Percentiles rank a stretch among this genome's conserved stretches.
Conservation (phyloP, 305 asterid genomes). For the Fraxinus sp. region DNA sequence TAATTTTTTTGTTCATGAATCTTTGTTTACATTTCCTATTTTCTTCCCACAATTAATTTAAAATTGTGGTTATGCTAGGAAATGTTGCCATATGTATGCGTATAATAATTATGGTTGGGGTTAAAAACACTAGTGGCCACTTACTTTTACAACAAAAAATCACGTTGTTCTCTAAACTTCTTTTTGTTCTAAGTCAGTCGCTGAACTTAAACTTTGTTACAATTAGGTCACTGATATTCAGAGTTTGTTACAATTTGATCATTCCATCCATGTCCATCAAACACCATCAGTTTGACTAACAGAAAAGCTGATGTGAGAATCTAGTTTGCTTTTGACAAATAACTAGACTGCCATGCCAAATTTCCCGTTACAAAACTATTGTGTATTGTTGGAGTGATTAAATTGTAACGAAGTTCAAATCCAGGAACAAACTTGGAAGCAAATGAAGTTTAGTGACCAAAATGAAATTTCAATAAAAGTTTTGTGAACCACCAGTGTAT, state of each 20-base stretch:
- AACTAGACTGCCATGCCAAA: not conserved
- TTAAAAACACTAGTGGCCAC: not conserved
- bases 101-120: not conserved
- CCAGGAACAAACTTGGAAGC: not conserved
- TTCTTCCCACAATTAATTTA: not conserved
- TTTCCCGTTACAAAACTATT: not conserved
- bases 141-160: not conserved
- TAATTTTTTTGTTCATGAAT: not conserved
- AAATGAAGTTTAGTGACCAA: not conserved
- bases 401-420: not conserved
- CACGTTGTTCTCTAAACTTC: not conserved
- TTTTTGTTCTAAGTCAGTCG: not conserved
- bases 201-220: not conserved
- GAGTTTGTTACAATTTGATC: not conserved
- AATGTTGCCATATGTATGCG: not conserved
- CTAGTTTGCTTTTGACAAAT: not conserved
- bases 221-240: not conserved
- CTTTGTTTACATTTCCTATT: conserved; percentile 7
- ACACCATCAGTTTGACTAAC: not conserved
- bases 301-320: not conserved
- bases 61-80: not conserved
- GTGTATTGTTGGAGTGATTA: not conserved
- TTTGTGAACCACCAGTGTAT: not conserved
- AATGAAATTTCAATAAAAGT: not conserved
- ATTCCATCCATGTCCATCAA: not conserved